A percentile compares a stretch with the other conserved stretches of the same genome.
phyloP scores from a whole-genome alignment of 495 filamentous ascomycete genomes.

The Podospora appendiculata region DNA sequence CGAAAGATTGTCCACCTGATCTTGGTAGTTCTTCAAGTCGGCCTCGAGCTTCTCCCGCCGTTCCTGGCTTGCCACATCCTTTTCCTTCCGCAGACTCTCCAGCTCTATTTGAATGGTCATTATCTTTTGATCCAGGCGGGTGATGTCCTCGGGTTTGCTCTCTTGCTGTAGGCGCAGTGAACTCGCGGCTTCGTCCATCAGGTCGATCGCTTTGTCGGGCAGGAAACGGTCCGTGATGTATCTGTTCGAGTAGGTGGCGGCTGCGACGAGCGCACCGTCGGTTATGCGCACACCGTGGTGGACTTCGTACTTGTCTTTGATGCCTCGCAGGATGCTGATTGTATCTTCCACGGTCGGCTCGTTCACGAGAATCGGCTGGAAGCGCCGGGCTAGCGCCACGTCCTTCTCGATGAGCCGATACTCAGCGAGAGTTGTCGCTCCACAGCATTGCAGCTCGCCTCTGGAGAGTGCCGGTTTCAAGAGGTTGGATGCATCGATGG shows the following conservation, averaged over 20 bases:
- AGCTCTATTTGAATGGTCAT: conserved; percentile 97
- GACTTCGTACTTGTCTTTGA: conserved; percentile 95
- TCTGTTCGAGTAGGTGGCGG: conserved; percentile 85
- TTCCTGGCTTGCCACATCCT: conserved; percentile 78
- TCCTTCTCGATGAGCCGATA: conserved; percentile 94
- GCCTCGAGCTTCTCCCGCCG: conserved; percentile 77
- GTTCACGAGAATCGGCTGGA: conserved; percentile 85
- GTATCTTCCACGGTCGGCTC: conserved; percentile 89
- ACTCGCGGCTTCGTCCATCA: conserved; percentile 93
- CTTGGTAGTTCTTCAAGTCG: conserved; percentile 64
- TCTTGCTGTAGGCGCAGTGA: conserved; percentile 89
- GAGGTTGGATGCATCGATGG: conserved; percentile 91
- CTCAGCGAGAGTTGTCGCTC: conserved; percentile 87
- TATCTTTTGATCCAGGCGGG: conserved; percentile 83
- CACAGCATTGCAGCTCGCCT: conserved; percentile 91
- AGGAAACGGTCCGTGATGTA: conserved; percentile 96
- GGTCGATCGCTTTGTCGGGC: conserved; percentile 93
- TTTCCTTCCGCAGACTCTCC: conserved; percentile 92
- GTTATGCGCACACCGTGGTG: conserved; percentile 94
- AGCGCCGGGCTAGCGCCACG: conserved; percentile 82
- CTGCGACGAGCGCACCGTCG: conserved; percentile 84
- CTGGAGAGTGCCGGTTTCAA: conserved; percentile 89
- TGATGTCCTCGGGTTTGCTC: conserved; percentile 89
- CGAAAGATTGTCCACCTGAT: conserved; percentile 57
- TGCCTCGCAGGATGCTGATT: conserved; percentile 90